phyloP scores from a whole-genome alignment of 108 stramenopile genomes.

The Skeletonema costatum region DNA sequence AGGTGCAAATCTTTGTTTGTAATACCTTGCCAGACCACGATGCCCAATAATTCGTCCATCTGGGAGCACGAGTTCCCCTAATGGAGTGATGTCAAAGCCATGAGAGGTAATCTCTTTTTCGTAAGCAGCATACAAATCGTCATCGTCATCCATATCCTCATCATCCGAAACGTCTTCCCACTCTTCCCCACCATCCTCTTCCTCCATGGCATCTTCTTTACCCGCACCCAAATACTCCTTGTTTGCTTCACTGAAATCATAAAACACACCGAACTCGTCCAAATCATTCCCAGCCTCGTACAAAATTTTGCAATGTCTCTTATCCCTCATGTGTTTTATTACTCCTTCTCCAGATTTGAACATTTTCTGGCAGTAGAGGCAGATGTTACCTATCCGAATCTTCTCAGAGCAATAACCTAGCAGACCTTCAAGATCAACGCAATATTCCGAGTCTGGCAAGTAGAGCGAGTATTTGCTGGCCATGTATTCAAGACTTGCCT shows the following conservation, averaged over 20 bases:
- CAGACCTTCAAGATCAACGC: conserved; percentile 81
- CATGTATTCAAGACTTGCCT: conserved; percentile 80
- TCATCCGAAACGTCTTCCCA: conserved; percentile 11
- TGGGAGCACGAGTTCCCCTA: conserved; percentile 88
- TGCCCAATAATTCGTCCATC: conserved; percentile 90
- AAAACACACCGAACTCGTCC: conserved; percentile 96
- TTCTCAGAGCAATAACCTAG: conserved; percentile 94
- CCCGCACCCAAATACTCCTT: conserved; percentile 44
- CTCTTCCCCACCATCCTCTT: conserved; percentile 9
- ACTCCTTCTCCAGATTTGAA: conserved; percentile 74
- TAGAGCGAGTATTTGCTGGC: conserved; percentile 81
- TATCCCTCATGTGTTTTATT: conserved; percentile 85
- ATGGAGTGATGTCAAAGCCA: conserved; percentile 86
- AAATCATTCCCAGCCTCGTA: conserved; percentile 91
- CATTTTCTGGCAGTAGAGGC: conserved; percentile 91
- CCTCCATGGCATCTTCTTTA: conserved; percentile 24
- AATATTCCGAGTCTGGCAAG: conserved; percentile 91
- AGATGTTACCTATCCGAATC: conserved; percentile 90
- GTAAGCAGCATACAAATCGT: conserved; percentile 75
- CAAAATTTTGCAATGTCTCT: conserved; percentile 84
- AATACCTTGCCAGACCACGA: conserved; percentile 77
- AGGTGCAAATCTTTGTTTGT: conserved; percentile 79
- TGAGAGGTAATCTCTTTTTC: conserved; percentile 74
- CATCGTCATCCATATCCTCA: conserved; percentile 60
- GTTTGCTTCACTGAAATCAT: conserved; percentile 88